Base-by-base conservation (phyloP, 2,329 filamentous ascomycete genomes). In the Chaetomiaceae sp. region DNA sequence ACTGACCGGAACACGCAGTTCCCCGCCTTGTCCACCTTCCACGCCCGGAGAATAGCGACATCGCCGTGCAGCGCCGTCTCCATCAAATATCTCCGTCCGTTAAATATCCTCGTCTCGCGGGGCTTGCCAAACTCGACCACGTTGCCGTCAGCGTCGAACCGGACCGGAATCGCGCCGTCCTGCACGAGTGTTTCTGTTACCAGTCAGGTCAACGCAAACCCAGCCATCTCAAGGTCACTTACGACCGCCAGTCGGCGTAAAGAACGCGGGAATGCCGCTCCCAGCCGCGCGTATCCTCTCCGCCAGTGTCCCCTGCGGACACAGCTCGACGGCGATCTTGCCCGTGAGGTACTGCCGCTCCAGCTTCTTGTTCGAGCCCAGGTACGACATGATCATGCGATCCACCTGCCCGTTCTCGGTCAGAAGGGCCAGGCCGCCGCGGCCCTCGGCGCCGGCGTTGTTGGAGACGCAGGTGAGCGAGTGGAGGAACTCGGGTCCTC, bases 211-310 rank as follows among this genome's bases (percentile, higher is more conserved):
- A 27, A 12, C 23, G 31, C n/a, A n/a, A 25, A 33, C 36, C 12
- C 6, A 29, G 25, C 1, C 3, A 42, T 37, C 6, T 6, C 1
- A 4, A 23, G 20, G 20, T n/a, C 20, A 75, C 77, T 64, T 73
- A 82, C 81, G 77, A 34, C 81, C 82, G 52, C 83, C 88, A 0
- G 88, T 89, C 0, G 88, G 84, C 0, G 89, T 91, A 65, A 84
- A 94, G 66, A 94, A 91, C 0, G 88, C 88, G 1, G 88, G 87
- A 47, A 91, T 89, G 8, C 88, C 88, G 22, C 85, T 85, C 4
- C 87, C 88, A 1, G 82, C 88, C 6, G 86, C 86, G 38, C 87
- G 76, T 62, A 89, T 80, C 59, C 87, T 78, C 72, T 89, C 86
- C 0, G 85, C 86, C 47, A 89, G 75, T 0, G 85, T 88, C 4